These are phyloP conservation scores for Volvariella surrecta DNA, from an alignment of 1,284 basidiomycete species.

Conservation along the genomic window DNA sequence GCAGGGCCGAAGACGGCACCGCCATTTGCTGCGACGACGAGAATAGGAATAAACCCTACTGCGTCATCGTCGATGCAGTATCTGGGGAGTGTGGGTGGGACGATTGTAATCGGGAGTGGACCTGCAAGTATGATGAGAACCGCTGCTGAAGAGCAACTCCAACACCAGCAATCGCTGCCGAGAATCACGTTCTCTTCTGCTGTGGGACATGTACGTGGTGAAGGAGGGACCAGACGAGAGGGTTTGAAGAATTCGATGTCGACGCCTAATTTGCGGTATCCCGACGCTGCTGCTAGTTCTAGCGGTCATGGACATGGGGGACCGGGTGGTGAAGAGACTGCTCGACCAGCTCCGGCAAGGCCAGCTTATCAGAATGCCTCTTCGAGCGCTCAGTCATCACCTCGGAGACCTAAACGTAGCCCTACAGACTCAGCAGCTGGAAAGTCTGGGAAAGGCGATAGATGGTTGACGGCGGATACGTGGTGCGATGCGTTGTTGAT, in stretches of 20 bases:
- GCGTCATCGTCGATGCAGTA: no score
- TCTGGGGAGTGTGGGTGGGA: no score
- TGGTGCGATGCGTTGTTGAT: slow-evolving; percentile 75
- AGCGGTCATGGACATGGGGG: neutral
- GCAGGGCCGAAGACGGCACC: no score
- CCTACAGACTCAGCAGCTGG: neutral
- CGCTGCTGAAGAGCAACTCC: no score
- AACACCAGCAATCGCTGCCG: slow-evolving; percentile 5
- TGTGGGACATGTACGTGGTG: slow-evolving; percentile 5
- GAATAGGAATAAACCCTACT: no score
- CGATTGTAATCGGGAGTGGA: no score
- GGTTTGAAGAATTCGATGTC: slow-evolving; percentile 45
- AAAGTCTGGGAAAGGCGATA: slow-evolving; percentile 18
- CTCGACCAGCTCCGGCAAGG: neutral
- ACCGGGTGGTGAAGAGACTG: neutral
- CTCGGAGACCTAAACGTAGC: slow-evolving; percentile 25
- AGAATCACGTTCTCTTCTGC: slow-evolving; percentile 11
- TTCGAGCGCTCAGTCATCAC: slow-evolving; percentile 7
- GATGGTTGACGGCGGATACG: slow-evolving; percentile 64
- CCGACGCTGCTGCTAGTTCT: slow-evolving; percentile 10
- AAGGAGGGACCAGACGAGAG: slow-evolving; percentile 1
- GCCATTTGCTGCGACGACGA: no score
- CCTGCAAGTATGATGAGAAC: no score
- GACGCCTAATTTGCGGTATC: slow-evolving; percentile 48
- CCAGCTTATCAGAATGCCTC: slow-evolving; percentile 5